These are phyloP conservation scores for Solanum hybrid DNA, from an alignment of 305 asterid species.

Conservation along the genomic window DNA sequence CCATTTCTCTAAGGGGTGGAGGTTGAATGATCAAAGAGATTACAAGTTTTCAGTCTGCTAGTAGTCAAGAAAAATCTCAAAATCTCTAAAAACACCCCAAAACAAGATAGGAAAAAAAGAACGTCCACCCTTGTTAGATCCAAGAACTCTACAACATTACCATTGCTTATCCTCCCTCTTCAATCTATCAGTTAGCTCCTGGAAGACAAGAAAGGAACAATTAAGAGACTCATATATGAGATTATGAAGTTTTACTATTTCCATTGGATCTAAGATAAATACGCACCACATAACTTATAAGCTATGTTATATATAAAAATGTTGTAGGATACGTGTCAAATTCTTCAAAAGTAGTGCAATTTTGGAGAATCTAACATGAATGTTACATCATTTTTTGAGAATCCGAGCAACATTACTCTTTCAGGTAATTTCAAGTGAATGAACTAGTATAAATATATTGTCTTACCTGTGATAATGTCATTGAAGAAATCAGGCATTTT, in stretches of 20 bases:
- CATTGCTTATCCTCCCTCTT: neutral
- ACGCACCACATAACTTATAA: neutral
- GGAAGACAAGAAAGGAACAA: neutral
- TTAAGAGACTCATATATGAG: neutral
- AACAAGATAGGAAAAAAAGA: neutral
- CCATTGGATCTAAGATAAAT: neutral
- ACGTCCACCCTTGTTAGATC: neutral
- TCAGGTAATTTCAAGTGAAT: neutral
- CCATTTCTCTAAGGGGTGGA: neutral
- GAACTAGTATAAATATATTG: neutral
- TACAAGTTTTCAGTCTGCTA: neutral
- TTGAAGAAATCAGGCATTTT: slow-evolving; percentile 4
- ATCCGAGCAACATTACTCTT: neutral
- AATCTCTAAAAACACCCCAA: slow-evolving; percentile 3
- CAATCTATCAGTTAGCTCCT: neutral
- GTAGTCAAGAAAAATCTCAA: neutral
- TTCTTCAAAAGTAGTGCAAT: neutral
- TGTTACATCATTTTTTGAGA: neutral
- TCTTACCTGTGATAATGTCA: neutral
- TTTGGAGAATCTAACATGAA: neutral
- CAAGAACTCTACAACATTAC: neutral
- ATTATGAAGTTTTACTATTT: neutral
- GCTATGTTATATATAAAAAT: neutral
- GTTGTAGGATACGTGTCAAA: neutral
- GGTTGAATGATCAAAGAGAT: neutral